A percentile compares a stretch with the other conserved stretches of the same genome.
phyloP scores from a whole-genome alignment of 257 asterid species.

The Solanum habrochaites region DNA sequence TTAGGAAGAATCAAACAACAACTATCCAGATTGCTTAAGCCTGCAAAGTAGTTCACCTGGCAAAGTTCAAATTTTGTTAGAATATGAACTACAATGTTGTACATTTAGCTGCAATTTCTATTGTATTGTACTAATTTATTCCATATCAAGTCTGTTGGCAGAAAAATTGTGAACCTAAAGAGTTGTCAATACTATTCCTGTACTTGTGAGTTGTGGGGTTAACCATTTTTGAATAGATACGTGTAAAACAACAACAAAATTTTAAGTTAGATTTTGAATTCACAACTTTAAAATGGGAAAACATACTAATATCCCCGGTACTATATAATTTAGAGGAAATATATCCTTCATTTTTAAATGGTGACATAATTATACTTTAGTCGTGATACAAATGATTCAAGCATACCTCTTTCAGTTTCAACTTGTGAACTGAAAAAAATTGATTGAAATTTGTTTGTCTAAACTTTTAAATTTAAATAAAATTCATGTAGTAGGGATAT shows the following conservation, averaged over 20 bases:
- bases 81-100: neutral
- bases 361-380: neutral
- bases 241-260: neutral
- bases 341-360: neutral
- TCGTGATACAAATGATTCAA: neutral
- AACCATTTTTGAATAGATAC: neutral
- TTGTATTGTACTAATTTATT: neutral
- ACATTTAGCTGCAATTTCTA: neutral
- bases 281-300: neutral
- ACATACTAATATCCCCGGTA: neutral
- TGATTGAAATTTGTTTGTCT: neutral
- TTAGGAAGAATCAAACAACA: neutral
- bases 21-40: neutral
- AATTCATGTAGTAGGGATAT: neutral
- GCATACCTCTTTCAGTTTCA: neutral
- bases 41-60: neutral
- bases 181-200: neutral
- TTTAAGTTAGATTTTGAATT: neutral
- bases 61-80: neutral
- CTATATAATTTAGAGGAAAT: neutral
- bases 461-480: neutral
- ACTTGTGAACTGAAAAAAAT: neutral
- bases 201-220: neutral
- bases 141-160: neutral
- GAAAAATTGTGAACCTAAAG: neutral